Evolutionary conservation across 306 rosid genomes (phyloP), one percentile per base, ranked within the genome.

Genomic region (Cucurbita maxima): DNA sequence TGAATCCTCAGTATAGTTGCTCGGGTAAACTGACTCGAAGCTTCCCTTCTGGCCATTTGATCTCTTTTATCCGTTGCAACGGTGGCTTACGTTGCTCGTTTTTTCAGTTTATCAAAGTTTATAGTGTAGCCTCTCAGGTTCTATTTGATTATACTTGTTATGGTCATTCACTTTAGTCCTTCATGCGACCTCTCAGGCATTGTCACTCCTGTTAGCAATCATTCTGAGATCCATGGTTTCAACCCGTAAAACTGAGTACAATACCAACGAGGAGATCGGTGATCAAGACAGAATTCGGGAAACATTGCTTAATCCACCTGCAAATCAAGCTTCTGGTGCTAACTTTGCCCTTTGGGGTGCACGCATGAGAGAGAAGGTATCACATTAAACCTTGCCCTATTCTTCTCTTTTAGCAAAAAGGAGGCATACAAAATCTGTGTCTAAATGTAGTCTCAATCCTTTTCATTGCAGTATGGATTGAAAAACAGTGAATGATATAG

Each of bases 291-390:
- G 85, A 84, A 86, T 60, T 70, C 38, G 96, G 89, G 96, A 88
- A 78, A 92, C 98, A 47, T 77, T 85, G 67, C 78, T 84, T 36
- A 87, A 83, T 77, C 79, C 88, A 79, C 94, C 83, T 66, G 75
- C 83, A 72, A 78, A 78, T 77, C 96, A 86, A 73, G 81, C 87
- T 45, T 80, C 92, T 75, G 90, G 86, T 76, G 76, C 72, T 66
- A 87, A 80, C 77, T 79, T 87, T 9, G 96, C 88, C 77, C 74
- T 89, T 53, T 94, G 98, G 98, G 91, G 96, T 78, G 81, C 89
- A 38, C 86, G 89, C 62, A 80, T 91, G 76, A 86, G 99, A 79
- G 97, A 89, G 63, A 89, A 94, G 97, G 98, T 93, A 86, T 79
- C 71, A 51, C 69, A 45, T 71, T 80, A 60, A 15, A 2, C 70